Percentiles rank a stretch among this genome's conserved stretches.
phyloP scores from a whole-genome alignment of 2,329 filamentous ascomycete species.

The Microsporum canis region DNA sequence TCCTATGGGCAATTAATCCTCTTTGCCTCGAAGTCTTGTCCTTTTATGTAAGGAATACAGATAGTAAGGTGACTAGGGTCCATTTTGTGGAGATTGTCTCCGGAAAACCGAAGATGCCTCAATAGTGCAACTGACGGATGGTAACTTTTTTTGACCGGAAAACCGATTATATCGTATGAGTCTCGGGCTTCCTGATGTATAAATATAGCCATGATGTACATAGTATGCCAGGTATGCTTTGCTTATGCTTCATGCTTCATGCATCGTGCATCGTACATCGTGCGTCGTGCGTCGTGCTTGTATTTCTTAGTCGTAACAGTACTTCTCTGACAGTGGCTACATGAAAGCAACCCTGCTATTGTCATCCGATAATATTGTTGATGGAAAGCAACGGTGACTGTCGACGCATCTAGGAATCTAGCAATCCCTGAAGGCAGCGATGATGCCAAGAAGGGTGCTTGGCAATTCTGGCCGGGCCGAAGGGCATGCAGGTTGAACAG shows the following conservation, averaged over 20 bases:
- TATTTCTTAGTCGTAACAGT: neutral
- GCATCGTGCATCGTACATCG: neutral
- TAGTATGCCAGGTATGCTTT: neutral
- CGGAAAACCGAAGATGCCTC: neutral
- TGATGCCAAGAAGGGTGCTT: neutral
- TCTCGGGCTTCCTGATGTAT: neutral
- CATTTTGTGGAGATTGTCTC: neutral
- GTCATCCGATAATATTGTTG: neutral
- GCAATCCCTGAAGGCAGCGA: neutral
- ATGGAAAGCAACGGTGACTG: neutral
- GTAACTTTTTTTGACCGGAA: no score
- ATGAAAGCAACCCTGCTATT: neutral
- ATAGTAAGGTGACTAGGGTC: neutral
- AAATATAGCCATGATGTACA: neutral
- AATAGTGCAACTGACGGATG: no score
- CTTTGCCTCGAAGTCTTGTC: neutral
- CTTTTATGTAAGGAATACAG: neutral
- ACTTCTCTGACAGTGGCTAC: neutral
- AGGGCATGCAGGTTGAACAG: neutral
- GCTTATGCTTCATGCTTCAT: neutral
- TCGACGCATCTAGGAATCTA: neutral
- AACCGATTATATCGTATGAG: neutral
- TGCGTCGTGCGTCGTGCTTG: neutral
- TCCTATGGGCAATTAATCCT: neutral
- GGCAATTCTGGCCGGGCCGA: neutral